These are phyloP conservation scores for Fusarium redolens DNA, from an alignment of 2,329 filamentous ascomycete genomes.

Conservation along the genomic window DNA sequence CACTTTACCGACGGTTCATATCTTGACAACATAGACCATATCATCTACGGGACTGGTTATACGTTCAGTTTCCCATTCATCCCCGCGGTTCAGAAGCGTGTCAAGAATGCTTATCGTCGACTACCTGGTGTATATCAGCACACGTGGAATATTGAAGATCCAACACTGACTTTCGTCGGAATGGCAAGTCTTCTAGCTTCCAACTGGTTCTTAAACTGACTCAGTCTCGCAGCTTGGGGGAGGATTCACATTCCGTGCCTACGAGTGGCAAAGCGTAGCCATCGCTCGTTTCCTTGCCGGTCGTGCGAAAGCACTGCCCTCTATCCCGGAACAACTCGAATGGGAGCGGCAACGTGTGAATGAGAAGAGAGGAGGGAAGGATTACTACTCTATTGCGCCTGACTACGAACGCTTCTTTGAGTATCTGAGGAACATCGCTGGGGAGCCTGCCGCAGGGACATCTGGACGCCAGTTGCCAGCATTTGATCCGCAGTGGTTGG, in stretches of 20 bases:
- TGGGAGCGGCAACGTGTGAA: conserved; percentile 29
- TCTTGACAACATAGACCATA: conserved; percentile 18
- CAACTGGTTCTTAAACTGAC: rapidly evolving
- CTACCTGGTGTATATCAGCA: conserved; percentile 29
- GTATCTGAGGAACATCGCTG: conserved; percentile 18
- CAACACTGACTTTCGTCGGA: conserved; percentile 26
- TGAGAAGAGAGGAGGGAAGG: conserved; percentile 37
- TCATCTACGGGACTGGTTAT: conserved; percentile 32
- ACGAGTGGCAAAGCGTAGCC: conserved; percentile 38
- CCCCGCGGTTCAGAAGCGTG: conserved; percentile 1
- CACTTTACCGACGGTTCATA: conserved; percentile 18
- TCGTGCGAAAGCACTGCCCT: conserved; percentile 11
- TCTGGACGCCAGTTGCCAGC: conserved; percentile 10
- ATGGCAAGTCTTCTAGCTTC: not conserved
- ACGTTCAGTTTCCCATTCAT: conserved; percentile 26
- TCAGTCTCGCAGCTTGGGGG: conserved; percentile 6
- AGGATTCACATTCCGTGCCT: conserved; percentile 39
- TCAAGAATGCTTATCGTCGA: conserved; percentile 16
- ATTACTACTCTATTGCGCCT: conserved; percentile 35
- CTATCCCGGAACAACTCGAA: conserved; percentile 22
- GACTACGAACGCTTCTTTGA: conserved; percentile 35
- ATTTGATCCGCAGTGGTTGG: conserved; percentile 35
- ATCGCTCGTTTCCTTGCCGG: conserved; percentile 25
- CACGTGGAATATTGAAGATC: conserved; percentile 34
- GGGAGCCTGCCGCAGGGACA: conserved; percentile 25